phyloP scores from a whole-genome alignment of 352 stramenopile genomes.

The Phytophthora crassamura region DNA sequence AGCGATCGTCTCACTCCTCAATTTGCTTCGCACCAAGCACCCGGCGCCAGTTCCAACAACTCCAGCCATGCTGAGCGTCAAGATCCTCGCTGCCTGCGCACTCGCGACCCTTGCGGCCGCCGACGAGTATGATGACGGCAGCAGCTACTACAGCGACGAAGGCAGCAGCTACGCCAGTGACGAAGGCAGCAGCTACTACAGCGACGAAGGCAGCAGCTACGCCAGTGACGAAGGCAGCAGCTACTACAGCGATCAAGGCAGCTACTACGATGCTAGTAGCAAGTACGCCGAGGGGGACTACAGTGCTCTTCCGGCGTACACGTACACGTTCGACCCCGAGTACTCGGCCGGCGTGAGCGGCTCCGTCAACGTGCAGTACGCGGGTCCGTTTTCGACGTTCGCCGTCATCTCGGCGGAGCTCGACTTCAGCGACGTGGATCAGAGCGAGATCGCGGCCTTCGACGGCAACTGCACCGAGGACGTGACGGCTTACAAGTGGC shows the following conservation, averaged over 20 bases:
- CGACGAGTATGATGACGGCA: conserved; percentile 14
- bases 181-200: background rate
- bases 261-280: background rate
- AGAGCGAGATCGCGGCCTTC: conserved; percentile 34
- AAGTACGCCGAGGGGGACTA: conserved; percentile 12
- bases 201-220: background rate
- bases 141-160: background rate
- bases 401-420: conserved; percentile 46
- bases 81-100: conserved; percentile 22
- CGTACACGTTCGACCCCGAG: conserved; percentile 55
- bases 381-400: conserved; percentile 36
- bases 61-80: conserved; percentile 29
- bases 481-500: conserved; percentile 56
- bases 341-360: conserved; percentile 48
- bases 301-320: conserved; percentile 27
- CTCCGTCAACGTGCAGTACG: conserved; percentile 52
- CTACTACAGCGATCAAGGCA: background rate
- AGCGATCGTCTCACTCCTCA: conserved; percentile 18
- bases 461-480: conserved; percentile 51
- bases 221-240: background rate
- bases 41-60: background rate
- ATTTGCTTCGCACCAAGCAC: conserved; percentile 22
- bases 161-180: background rate
- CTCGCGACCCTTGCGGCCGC: conserved; percentile 22
- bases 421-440: conserved; percentile 55